Conservation (phyloP, 2,329 filamentous ascomycete species). For the Bipolaris victoriae region DNA sequence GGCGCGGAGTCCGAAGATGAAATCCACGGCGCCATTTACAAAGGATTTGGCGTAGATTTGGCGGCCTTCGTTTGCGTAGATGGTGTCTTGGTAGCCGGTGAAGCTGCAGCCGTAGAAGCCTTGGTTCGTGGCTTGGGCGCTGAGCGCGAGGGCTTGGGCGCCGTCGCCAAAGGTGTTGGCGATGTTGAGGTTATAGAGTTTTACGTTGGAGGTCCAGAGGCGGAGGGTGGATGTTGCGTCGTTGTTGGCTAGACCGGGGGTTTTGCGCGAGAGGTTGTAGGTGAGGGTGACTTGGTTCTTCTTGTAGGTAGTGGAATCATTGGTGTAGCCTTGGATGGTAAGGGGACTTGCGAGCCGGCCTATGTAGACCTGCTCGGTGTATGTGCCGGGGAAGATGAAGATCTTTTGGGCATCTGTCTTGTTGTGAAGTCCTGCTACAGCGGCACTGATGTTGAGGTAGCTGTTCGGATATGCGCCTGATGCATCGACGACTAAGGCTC, state of each 20-base stretch:
- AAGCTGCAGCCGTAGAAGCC: slow-evolving; percentile 62
- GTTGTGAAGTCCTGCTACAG: slow-evolving; percentile 22
- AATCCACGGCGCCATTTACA: slow-evolving; percentile 64
- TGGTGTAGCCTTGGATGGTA: slow-evolving; percentile 64
- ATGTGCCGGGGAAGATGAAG: slow-evolving; percentile 65
- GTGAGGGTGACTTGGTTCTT: slow-evolving; percentile 63
- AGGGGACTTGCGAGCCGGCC: slow-evolving; percentile 54
- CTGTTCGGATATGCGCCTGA: slow-evolving; percentile 21
- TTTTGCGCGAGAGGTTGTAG: slow-evolving; percentile 48
- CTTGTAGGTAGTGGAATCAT: slow-evolving; percentile 56
- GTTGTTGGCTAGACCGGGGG: slow-evolving; percentile 46
- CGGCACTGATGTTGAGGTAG: slow-evolving; percentile 24
- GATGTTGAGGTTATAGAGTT: slow-evolving; percentile 65
- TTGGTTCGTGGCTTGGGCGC: slow-evolving; percentile 56
- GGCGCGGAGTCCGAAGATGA: slow-evolving; percentile 59
- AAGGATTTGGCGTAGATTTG: slow-evolving; percentile 62
- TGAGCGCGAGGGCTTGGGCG: slow-evolving; percentile 57
- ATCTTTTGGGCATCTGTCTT: slow-evolving; percentile 46
- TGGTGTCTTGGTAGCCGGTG: slow-evolving; percentile 62
- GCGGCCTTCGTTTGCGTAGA: slow-evolving; percentile 51
- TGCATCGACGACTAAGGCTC: slow-evolving; percentile 27
- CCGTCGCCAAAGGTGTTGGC: slow-evolving; percentile 50
- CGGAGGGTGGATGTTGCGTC: slow-evolving; percentile 58
- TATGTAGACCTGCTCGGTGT: slow-evolving; percentile 64
- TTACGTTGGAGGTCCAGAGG: slow-evolving; percentile 56